Evolutionary conservation across 164 flowering plant genomes (phyloP).

Genomic region (Houttuynia cordata): DNA sequence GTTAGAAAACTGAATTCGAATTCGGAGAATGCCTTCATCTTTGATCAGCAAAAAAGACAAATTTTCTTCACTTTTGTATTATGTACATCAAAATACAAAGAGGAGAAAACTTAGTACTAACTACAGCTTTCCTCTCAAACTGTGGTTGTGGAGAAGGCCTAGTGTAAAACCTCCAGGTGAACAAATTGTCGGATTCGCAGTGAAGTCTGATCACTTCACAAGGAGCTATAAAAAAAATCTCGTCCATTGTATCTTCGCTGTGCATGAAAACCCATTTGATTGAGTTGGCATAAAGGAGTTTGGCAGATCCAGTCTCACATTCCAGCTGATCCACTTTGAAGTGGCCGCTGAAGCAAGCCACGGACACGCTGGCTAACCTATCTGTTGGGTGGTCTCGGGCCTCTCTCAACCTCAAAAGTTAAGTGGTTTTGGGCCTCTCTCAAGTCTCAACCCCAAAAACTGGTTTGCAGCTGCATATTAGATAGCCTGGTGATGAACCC

Average conservation of each 20-base stretch:
- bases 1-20: not conserved
- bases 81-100: not conserved
- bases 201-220: constrained; percentile 47
- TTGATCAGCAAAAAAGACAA: no score
- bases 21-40: no score
- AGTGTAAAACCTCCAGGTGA: constrained; percentile 71
- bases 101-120: not conserved
- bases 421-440: no score
- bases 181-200: constrained; percentile 56
- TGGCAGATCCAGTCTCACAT: constrained; percentile 38
- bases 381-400: no score
- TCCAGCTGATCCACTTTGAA: constrained; percentile 65
- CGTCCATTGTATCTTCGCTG: constrained; percentile 81
- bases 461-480: no score
- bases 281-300: constrained; percentile 20
- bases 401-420: no score
- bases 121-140: not conserved
- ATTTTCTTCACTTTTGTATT: not conserved
- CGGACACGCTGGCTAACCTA: constrained; percentile 86
- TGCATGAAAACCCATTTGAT: constrained; percentile 50
- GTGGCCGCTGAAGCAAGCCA: constrained; percentile 63
- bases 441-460: no score
- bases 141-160: constrained; percentile 4
- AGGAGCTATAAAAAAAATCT: constrained; percentile 32
- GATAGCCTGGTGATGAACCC: not conserved